Percentiles rank a stretch among this genome's conserved stretches.
Evolutionary conservation across 805 yeast genomes (phyloP).

Genomic region (Starmerella geochares): DNA sequence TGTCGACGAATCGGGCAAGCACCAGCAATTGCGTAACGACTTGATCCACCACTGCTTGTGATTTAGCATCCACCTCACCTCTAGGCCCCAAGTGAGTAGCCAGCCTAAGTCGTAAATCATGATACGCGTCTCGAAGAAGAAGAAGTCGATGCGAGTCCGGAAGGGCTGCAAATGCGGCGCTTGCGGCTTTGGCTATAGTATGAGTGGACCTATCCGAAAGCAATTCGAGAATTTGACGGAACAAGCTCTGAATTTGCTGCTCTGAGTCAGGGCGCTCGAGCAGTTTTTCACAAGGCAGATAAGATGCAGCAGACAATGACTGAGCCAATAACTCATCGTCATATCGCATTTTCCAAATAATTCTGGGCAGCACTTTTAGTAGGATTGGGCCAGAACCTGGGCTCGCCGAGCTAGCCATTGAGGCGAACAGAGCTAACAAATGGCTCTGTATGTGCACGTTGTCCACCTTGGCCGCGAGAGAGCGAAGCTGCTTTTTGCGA

Average conservation of each 20-base stretch:
- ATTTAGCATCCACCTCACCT: not conserved
- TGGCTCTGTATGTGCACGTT: not conserved
- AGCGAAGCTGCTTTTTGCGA: not conserved
- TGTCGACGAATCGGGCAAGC: slow-evolving; percentile 10
- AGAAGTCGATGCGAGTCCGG: slow-evolving; percentile 6
- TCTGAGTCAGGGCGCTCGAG: slow-evolving; percentile 5
- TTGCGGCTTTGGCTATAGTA: slow-evolving; percentile 1
- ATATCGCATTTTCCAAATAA: slow-evolving; percentile 3
- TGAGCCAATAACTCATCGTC: slow-evolving; percentile 13
- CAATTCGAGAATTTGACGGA: slow-evolving; percentile 1
- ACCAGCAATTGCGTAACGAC: slow-evolving; percentile 3
- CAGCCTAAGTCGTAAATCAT: slow-evolving; percentile 15
- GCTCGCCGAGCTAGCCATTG: not conserved
- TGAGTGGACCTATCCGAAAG: slow-evolving; percentile 8
- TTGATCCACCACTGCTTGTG: not conserved
- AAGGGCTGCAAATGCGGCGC: slow-evolving; percentile 1
- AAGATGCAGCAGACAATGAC: not conserved
- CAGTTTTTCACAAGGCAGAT: slow-evolving; percentile 4
- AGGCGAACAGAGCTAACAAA: not conserved
- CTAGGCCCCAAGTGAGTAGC: slow-evolving; percentile 19
- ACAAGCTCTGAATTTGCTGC: not conserved
- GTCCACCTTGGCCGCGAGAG: not conserved
- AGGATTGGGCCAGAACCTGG: not conserved
- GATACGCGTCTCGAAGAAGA: slow-evolving; percentile 9
- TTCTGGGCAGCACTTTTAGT: not conserved